phyloP scores from a whole-genome alignment of 176 grass and related monocot genomes.

The Paspalum vaginatum region DNA sequence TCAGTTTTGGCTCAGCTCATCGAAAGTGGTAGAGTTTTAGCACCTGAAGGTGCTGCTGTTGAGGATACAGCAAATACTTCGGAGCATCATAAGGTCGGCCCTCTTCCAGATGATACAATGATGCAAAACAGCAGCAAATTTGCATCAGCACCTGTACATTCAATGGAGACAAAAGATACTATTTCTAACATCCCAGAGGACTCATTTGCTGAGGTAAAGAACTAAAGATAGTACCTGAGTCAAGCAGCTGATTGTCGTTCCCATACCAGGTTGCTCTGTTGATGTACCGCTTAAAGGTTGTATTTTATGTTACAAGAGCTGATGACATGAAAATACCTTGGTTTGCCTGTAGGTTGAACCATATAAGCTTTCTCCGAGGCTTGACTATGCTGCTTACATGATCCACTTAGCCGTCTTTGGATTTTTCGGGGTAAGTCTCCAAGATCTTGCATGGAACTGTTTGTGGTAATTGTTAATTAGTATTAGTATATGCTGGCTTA shows the following conservation, averaged over 20 bases:
- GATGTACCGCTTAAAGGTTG: conserved; percentile 2
- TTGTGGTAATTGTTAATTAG: conserved; percentile 2
- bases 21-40: conserved; percentile 62
- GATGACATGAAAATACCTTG: conserved; percentile 32
- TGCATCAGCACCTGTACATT: conserved; percentile 17
- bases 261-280: background rate
- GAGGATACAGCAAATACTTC: conserved; percentile 26
- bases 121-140: conserved; percentile 33
- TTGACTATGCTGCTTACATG: conserved; percentile 82
- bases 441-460: background rate
- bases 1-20: conserved; percentile 65
- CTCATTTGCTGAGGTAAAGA: conserved; percentile 48
- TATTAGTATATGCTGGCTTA: background rate
- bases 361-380: conserved; percentile 54
- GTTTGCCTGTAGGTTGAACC: conserved; percentile 58
- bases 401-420: conserved; percentile 80
- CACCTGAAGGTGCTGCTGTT: conserved; percentile 42
- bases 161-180: conserved; percentile 16
- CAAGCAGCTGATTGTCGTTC: conserved; percentile 15
- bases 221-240: conserved; percentile 30
- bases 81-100: conserved; percentile 39
- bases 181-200: conserved; percentile 29
- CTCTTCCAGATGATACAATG: conserved; percentile 44
- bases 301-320: conserved; percentile 9
- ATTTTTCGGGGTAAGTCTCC: conserved; percentile 78